Base-by-base conservation (phyloP, 2,329 filamentous ascomycete species). In the Dactylonectria macrodidyma region DNA sequence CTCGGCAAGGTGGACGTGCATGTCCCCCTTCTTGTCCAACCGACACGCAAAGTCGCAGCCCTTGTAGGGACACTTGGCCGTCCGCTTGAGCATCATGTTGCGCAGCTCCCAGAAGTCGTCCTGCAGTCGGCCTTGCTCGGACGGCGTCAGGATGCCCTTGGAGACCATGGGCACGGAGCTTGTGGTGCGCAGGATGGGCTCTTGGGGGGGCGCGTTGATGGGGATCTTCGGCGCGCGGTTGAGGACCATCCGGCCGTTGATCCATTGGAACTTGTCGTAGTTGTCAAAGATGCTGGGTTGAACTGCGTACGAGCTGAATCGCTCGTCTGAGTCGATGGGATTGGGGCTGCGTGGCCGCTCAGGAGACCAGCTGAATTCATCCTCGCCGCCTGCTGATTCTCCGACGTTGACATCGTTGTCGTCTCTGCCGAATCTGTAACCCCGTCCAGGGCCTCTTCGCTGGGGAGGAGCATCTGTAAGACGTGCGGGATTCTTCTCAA, bases 91-190 rank as follows among this genome's bases (percentile, higher is more conserved):
- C 10, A 61, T 19, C 5, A 70, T 34, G 30, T 72, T 68, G 1
- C 73, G 71, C 5, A 64, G 14, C 0, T 57, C 7, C 48, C 57
- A 64, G 19, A 66, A 33, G 9, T 30, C 5, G 0, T 2, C 5
- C 38, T 84, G 81, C 1, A 85, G 74, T 5, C 76, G 71, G 2
- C 74, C 77, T 57, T 82, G 77, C 67, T 86, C 84, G 0, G 78
- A 81, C 0, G 80, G 79, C 0, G 84, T 86, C 61, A 84, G 71
- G 16, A 84, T 74, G 1, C 76, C 79, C 26, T 80, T 77, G 16
- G 78, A 79, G 16, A 83, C 71, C 52, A 79, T 78, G 1, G 84
- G 83, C 30, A 83, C 71, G 34, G 74, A 76, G 19, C 72, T 70
- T 1, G 77, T 75, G 0, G 77, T 81, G 11, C 75, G 75, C 52